These are phyloP conservation scores for Trypanosoma platydactyli DNA, from an alignment of 208 protist genomes.

Conservation along the genomic window DNA sequence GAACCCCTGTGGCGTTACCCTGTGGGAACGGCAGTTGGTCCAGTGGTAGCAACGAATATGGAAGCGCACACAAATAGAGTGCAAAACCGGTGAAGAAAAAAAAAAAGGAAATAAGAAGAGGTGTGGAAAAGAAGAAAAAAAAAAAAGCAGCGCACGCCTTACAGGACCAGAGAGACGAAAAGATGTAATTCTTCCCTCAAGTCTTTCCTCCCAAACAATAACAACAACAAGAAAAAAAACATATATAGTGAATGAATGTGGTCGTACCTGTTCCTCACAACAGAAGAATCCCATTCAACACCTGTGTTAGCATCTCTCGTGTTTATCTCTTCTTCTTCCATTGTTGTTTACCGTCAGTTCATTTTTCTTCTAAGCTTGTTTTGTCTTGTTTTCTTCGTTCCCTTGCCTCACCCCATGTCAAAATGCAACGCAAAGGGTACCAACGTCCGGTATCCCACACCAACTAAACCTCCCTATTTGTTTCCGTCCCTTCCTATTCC, in stretches of 20 bases:
- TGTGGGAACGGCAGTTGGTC: background rate
- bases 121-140: constrained; percentile 8
- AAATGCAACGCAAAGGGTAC: background rate
- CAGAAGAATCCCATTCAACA: background rate
- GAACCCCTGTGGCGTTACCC: no score
- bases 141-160: constrained; percentile 22
- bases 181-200: background rate
- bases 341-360: constrained; percentile 2
- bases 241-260: background rate
- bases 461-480: no score
- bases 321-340: background rate
- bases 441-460: no score
- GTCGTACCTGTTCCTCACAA: no score
- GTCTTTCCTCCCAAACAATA: no score
- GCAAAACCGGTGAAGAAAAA: constrained; percentile 18
- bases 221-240: constrained; percentile 4
- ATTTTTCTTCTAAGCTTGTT: constrained; percentile 22
- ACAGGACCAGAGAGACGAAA: background rate
- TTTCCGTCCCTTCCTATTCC: constrained; percentile 5
- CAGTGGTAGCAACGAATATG: background rate
- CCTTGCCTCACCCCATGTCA: background rate
- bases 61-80: no score
- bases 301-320: no score
- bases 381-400: constrained; percentile 11
- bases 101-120: constrained; percentile 15